Evolutionary conservation across 2,329 filamentous ascomycete species (phyloP).

Genomic region (Colletotrichum sp.): DNA sequence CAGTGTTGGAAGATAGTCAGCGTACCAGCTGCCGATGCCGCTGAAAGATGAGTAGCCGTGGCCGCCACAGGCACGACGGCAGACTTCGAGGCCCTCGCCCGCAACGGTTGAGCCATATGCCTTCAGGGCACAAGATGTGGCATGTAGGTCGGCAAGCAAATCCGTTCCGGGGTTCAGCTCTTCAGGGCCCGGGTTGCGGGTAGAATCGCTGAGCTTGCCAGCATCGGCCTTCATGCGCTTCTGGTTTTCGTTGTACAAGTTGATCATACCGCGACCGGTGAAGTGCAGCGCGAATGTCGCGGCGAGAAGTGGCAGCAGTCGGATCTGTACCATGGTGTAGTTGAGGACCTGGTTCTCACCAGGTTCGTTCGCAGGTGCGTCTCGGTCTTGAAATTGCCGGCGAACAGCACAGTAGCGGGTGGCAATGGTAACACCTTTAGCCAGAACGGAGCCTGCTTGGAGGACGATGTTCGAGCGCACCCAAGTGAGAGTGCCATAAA

Average conservation of each 20-base stretch:
- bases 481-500: conserved; percentile 80
- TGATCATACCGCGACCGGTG: conserved; percentile 78
- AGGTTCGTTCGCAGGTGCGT: conserved; percentile 60
- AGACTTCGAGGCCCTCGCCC: conserved; percentile 76
- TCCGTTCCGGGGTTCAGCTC: conserved; percentile 68
- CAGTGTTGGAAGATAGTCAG: conserved; percentile 73
- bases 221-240: conserved; percentile 61
- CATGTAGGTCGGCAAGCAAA: conserved; percentile 75
- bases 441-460: conserved; percentile 73
- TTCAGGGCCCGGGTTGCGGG: conserved; percentile 69
- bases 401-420: conserved; percentile 76
- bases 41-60: conserved; percentile 79
- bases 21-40: conserved; percentile 77
- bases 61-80: conserved; percentile 76
- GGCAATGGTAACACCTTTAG: conserved; percentile 79
- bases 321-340: conserved; percentile 82
- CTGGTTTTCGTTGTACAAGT: conserved; percentile 74
- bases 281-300: conserved; percentile 81
- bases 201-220: conserved; percentile 43
- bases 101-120: conserved; percentile 74
- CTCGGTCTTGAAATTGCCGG: conserved; percentile 79
- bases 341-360: conserved; percentile 79
- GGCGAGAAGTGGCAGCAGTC: conserved; percentile 74
- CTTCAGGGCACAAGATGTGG: conserved; percentile 78
- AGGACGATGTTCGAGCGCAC: conserved; percentile 77